Evolutionary conservation across 2,329 filamentous ascomycete species (phyloP), one percentile per base, ranked within the genome.

Genomic region (Colletotrichum endophyticum): DNA sequence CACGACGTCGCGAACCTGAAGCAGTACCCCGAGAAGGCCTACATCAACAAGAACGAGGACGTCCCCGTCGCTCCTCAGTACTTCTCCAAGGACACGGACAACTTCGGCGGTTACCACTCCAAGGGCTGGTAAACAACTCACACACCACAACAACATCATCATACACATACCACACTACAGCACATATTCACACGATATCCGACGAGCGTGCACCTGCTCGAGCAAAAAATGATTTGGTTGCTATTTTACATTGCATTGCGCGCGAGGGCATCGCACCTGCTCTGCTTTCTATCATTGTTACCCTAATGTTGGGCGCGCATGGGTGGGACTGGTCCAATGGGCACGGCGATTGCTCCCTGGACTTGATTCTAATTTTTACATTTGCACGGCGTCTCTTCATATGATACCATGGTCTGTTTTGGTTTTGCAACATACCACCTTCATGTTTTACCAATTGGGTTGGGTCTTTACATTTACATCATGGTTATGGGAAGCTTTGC

Each of bases 1-100:
- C 95, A 96, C 79, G 96, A 98, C 82, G 93, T 98, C 78, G 94
- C 95, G 77, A 98, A 98, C 84, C 89, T 99, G 59, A 94, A 94
- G 86, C 92, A 97, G 84, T 95, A 94, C 81, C 95, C 95, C 7
- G 93, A 95, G 79, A 90, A 89, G 81, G 86, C 88, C 4, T 91
- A 88, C 84, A 91, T 91, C 85, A 89, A 90, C 85, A 88, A 88
- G 83, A 88, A 89, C 73, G 91, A 87, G 86, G 94, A 87, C 81
- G 89, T 90, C 77, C 94, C 94, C 81, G 92, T 93, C 81, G 92
- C 90, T 81, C 97, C 97, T 84, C 93, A 97, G 81, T 97, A 96
- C 85, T 96, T 98, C 81, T 92, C 94, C 82, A 92, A 94, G 83
- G 95, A 95, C 61, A 92, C 95, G n/a, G 70, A 76, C 57, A 76